Evolutionary conservation across 768 basidiomycete genomes (phyloP).

Genomic region (Porpolomopsis calyptriformis): DNA sequence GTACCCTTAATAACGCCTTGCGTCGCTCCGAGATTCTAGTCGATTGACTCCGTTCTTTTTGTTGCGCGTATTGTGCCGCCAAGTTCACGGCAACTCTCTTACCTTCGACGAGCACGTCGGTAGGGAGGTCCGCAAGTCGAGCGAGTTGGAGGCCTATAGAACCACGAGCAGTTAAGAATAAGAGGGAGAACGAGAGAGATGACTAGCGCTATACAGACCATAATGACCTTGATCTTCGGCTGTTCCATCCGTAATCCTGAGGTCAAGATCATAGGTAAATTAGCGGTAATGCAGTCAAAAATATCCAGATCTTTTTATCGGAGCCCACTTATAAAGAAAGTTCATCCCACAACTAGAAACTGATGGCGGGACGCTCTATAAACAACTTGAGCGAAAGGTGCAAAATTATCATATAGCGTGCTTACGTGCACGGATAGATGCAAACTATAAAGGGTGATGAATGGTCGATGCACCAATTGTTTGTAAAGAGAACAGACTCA

Average conservation of each 20-base stretch:
- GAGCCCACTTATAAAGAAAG: slow-evolving; percentile 65
- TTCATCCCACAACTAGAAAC: slow-evolving; percentile 52
- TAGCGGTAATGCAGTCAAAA: not conserved
- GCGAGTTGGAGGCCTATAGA: slow-evolving; percentile 79
- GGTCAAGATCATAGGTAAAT: not conserved
- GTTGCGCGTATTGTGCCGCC: slow-evolving; percentile 41
- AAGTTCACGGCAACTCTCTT: slow-evolving; percentile 51
- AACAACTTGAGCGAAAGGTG: not conserved
- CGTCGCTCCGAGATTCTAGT: slow-evolving; percentile 49
- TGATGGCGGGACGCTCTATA: slow-evolving; percentile 46
- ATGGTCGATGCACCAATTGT: not conserved
- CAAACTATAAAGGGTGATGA: slow-evolving; percentile 36
- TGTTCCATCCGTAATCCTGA: slow-evolving; percentile 65
- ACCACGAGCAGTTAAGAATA: not conserved
- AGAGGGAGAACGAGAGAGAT: not conserved
- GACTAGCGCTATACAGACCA: slow-evolving; percentile 32
- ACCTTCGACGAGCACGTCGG: slow-evolving; percentile 54
- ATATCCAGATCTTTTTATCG: no score
- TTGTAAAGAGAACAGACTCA: slow-evolving; percentile 24
- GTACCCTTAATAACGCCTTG: slow-evolving; percentile 60
- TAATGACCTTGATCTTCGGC: slow-evolving; percentile 59
- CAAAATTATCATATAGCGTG: not conserved
- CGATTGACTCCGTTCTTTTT: slow-evolving; percentile 53
- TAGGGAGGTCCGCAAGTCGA: slow-evolving; percentile 75
- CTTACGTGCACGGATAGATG: slow-evolving; percentile 72